A percentile compares a stretch with the other conserved stretches of the same genome.
Evolutionary conservation across 1,284 basidiomycete genomes (phyloP).

Genomic region (Rugiboletus extremiorientalis): DNA sequence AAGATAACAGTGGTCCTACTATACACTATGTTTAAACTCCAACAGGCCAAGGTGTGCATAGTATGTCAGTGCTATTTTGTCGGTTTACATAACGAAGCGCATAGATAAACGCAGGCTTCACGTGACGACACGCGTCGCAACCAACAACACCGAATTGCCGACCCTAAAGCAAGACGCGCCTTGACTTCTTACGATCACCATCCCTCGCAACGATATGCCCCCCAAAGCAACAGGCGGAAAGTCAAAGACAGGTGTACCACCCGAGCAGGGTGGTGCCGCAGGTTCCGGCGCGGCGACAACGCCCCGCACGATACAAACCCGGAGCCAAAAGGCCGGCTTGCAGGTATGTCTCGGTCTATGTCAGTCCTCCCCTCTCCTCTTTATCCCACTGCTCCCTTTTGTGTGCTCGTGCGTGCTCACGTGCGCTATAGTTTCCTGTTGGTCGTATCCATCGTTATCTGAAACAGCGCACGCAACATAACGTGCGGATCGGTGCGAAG

Average conservation of each 20-base stretch:
- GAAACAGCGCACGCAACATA: slow-evolving; percentile 91
- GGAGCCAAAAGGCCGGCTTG: slow-evolving; percentile 82
- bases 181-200: slow-evolving; percentile 28
- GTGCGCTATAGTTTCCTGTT: slow-evolving; percentile 77
- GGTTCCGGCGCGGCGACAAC: slow-evolving; percentile 42
- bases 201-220: slow-evolving; percentile 28
- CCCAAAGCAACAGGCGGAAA: slow-evolving; percentile 39
- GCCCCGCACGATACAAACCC: slow-evolving; percentile 54
- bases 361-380: background rate
- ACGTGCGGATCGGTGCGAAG: slow-evolving; percentile 90
- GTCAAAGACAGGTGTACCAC: slow-evolving; percentile 38
- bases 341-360: slow-evolving; percentile 74
- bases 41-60: too few relatives aligned
- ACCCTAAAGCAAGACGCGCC: slow-evolving; percentile 35
- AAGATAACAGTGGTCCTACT: too few relatives aligned
- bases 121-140: slow-evolving; percentile 33
- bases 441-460: slow-evolving; percentile 95
- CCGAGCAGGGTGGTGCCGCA: slow-evolving; percentile 39
- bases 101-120: slow-evolving; percentile 8
- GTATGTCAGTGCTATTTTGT: too few relatives aligned
- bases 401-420: background rate
- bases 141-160: slow-evolving; percentile 34
- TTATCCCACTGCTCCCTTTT: background rate
- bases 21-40: too few relatives aligned
- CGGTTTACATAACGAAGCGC: too few relatives aligned